Evolutionary conservation across 768 basidiomycete genomes (phyloP).

Genomic region (Antrodiella citrinella): DNA sequence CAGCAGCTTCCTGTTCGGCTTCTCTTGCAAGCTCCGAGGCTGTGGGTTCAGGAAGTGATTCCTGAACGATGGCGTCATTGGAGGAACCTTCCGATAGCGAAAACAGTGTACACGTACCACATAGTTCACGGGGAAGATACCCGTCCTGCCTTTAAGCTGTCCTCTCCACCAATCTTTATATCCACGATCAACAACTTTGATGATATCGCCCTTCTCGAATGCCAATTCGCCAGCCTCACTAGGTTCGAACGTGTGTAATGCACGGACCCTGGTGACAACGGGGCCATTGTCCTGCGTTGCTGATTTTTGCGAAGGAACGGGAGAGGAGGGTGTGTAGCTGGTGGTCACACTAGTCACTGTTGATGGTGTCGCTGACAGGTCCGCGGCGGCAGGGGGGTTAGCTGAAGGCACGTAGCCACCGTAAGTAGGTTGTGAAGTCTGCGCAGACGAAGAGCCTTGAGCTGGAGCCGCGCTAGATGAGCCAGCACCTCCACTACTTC

Average conservation of each 20-base stretch:
- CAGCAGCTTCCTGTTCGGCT: constrained; percentile 78
- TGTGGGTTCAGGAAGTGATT: constrained; percentile 80
- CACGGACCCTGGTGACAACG: constrained; percentile 75
- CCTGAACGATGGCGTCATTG: too few species aligned
- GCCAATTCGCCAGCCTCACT: constrained; percentile 85
- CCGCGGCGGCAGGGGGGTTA: constrained; percentile 27
- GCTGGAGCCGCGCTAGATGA: constrained; percentile 16
- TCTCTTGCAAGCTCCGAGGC: constrained; percentile 69
- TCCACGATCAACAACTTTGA: constrained; percentile 89
- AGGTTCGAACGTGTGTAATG: constrained; percentile 82
- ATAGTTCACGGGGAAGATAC: constrained; percentile 97
- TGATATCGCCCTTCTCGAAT: constrained; percentile 87
- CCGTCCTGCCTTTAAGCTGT: constrained; percentile 80
- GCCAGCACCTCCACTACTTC: constrained; percentile 28
- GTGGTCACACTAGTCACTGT: constrained; percentile 15
- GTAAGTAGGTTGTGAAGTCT: constrained; percentile 31
- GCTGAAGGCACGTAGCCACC: constrained; percentile 54
- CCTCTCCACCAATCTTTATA: constrained; percentile 98
- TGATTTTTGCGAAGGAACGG: constrained; percentile 22
- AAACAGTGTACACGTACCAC: constrained; percentile 49
- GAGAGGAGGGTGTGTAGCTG: constrained; percentile 13
- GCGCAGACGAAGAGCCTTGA: constrained; percentile 7
- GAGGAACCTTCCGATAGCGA: not conserved
- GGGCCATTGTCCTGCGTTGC: constrained; percentile 19
- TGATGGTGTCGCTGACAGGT: constrained; percentile 1